A percentile compares a stretch with the other conserved stretches of the same genome.
Conservation (phyloP, 2,329 filamentous ascomycete species). For the Monilinia vaccinii-corymbosi region DNA sequence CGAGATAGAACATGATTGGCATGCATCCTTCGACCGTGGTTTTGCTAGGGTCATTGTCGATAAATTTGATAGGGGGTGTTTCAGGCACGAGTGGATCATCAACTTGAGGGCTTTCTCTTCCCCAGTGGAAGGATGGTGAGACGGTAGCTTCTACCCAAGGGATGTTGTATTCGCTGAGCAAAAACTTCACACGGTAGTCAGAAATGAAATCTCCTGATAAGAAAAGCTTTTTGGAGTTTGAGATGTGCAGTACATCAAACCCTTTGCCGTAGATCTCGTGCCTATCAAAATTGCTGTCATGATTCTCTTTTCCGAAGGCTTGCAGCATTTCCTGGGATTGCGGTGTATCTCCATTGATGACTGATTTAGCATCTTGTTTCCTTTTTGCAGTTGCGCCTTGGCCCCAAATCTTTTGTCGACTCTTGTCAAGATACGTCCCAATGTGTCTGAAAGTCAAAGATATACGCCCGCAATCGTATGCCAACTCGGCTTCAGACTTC, state of each 20-base stretch:
- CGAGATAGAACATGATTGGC: slow-evolving; percentile 51
- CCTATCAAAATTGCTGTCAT: slow-evolving; percentile 65
- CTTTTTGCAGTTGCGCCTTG: slow-evolving; percentile 73
- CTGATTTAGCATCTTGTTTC: slow-evolving; percentile 45
- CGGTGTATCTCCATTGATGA: slow-evolving; percentile 60
- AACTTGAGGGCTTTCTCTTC: slow-evolving; percentile 19
- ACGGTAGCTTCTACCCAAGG: slow-evolving; percentile 27
- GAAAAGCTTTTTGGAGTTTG: slow-evolving; percentile 35
- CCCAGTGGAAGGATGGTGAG: slow-evolving; percentile 26
- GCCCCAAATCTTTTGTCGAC: slow-evolving; percentile 72
- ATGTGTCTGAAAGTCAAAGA: slow-evolving; percentile 88
- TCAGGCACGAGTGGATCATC: slow-evolving; percentile 15
- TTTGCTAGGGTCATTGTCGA: slow-evolving; percentile 43
- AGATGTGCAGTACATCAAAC: slow-evolving; percentile 72
- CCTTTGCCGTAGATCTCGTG: slow-evolving; percentile 64
- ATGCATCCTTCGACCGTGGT: slow-evolving; percentile 41
- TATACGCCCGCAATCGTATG: slow-evolving; percentile 69
- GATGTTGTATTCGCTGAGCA: slow-evolving; percentile 41
- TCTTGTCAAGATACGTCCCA: slow-evolving; percentile 66
- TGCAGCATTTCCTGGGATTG: slow-evolving; percentile 61
- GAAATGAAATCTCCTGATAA: slow-evolving; percentile 37
- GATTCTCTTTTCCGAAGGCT: slow-evolving; percentile 82
- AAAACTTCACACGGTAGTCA: slow-evolving; percentile 42
- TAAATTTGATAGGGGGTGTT: slow-evolving; percentile 37
- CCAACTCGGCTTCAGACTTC: slow-evolving; percentile 61